A percentile compares a stretch with the other conserved stretches of the same genome.
These are phyloP conservation scores for Pseudopyricularia cyperi DNA, from an alignment of 2,329 filamentous ascomycete species.

Conservation along the genomic window DNA sequence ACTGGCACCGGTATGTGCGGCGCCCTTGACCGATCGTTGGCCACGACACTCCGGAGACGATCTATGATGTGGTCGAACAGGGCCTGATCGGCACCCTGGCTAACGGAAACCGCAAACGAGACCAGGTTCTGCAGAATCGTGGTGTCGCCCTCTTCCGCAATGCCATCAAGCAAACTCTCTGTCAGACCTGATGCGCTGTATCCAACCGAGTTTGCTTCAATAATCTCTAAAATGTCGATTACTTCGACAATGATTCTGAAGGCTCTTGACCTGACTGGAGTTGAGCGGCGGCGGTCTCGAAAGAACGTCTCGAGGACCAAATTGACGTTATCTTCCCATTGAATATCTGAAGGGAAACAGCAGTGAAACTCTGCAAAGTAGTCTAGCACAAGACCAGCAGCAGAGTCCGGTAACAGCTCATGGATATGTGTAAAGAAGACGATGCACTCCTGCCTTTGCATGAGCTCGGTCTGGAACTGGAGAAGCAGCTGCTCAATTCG, in stretches of 20 bases:
- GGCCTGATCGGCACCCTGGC: conserved; percentile 41
- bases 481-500: conserved; percentile 36
- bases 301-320: conserved; percentile 52
- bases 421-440: conserved; percentile 52
- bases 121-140: conserved; percentile 52
- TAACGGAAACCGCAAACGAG: conserved; percentile 50
- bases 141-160: conserved; percentile 51
- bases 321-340: conserved; percentile 53
- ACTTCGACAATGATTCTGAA: conserved; percentile 47
- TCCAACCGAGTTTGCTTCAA: conserved; percentile 44
- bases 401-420: conserved; percentile 48
- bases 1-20: conserved; percentile 23
- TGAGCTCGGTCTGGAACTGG: conserved; percentile 35
- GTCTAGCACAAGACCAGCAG: conserved; percentile 49
- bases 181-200: conserved; percentile 46
- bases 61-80: conserved; percentile 48
- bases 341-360: conserved; percentile 56
- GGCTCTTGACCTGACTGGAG: conserved; percentile 48
- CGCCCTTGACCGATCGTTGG: conserved; percentile 28
- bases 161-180: conserved; percentile 44
- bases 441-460: conserved; percentile 54
- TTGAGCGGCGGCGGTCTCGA: conserved; percentile 44
- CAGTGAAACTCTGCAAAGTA: conserved; percentile 57
- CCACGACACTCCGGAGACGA: conserved; percentile 35
- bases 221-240: conserved; percentile 43